Evolutionary conservation across 2,329 filamentous ascomycete species (phyloP), one percentile per base, ranked within the genome.

Genomic region (Botrytis fragariae): DNA sequence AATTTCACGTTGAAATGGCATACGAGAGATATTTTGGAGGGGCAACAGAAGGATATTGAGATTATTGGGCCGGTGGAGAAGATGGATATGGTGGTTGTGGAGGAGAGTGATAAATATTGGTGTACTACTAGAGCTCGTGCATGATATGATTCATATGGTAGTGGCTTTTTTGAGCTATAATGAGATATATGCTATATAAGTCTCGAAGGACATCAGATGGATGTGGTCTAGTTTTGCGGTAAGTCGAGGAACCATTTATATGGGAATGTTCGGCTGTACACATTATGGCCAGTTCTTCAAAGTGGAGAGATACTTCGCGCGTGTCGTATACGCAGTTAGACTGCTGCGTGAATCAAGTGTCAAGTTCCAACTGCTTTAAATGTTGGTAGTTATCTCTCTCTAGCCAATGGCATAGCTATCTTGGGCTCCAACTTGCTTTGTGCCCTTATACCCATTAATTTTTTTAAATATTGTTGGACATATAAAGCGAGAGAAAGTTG

Each of bases 1-100:
- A 87, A 87, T 74, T 84, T 87, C 75, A 87, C 86, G 1, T 81
- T 88, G 83, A 82, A 84, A 60, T 82, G 86, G 82, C 83, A 84
- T 62, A 86, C 86, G 71, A 82, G 83, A 54, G 82, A 84, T 65
- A 80, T 87, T n/a, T 80, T 88, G 71, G 79, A 80, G 65, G 82
- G 79, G 1, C 85, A 86, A 45, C 86, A 87, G 81, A 86, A 85
- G 75, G 80, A 83, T 67, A 80, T 87, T 22, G 83, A 87, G 76
- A 83, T 87, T 62, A 79, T 86, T 74, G 86, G 86, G 7, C 85
- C 85, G 3, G 79, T 87, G 54, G 81, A 80, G 57, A 83, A 79
- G 0, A 84, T 84, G 81, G 84, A 86, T 73, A 79, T 79, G 71
- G 79, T 79, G 48, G 84, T 86, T 35, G 80, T 86, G 44, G 79